Base-by-base conservation (phyloP, 345 rosid species). In the Linum lewisii region DNA sequence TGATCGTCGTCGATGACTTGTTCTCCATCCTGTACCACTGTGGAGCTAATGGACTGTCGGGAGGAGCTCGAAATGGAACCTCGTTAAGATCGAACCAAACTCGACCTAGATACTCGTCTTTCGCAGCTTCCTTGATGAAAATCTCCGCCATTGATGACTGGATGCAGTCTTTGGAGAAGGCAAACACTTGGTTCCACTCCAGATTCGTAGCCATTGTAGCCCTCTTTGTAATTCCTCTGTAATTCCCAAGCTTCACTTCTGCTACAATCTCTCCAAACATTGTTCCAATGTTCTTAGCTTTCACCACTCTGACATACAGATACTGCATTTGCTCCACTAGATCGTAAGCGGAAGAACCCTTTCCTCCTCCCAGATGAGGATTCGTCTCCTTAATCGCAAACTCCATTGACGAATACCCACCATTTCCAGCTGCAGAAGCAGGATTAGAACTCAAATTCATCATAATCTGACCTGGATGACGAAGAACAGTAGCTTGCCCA, bases 291-390 rank as follows among this genome's bases (percentile, higher is more conserved):
- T 71, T 86, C 34, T 72, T 80, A 2, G 78, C 81, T 58, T 84
- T 86, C 56, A 82, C 84, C 0, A 86, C 75, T 61, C 77, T 77
- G n/a, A 84, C 79, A 57, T 84, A 86, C 65, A 84, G 80, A 60
- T 82, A 84, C 70, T 84, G 82, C 88, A 86, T 84, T 78, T 82
- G 90, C 77, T 86, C 95, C 5, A 84, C 90, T 34, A 86, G 81
- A 64, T 86, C 95, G 59, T 86, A 86, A 22, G 90, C 84, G 9
- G 90, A 77, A 52, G 84, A 73, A 9, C 78, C 78, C 66, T 86
- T 84, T 71, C 82, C 78, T 18, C 85, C 89, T n/a, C 90, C 85
- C 6, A 86, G 90, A 66, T 74, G 73, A 6, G 94, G 87, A 38
- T 73, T 83, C 18, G 90, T 86, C 73, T 81, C 94, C 61, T 86